Conservation (phyloP, 345 rosid genomes). For the Eutrema japonicum region DNA sequence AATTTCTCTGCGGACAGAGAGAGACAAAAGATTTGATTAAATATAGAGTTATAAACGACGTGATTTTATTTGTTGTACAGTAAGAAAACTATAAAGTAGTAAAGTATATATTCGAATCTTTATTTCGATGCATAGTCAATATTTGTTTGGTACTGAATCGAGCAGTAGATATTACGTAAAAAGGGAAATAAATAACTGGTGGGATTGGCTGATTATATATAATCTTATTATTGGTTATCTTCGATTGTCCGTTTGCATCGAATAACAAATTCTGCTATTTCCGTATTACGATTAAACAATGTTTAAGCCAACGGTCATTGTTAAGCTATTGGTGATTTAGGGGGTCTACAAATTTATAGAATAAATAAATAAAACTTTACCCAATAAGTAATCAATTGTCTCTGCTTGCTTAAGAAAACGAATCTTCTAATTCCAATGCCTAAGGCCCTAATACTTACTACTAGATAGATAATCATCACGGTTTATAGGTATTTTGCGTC, state of each 20-base stretch:
- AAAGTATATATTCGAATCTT: slow-evolving; percentile 19
- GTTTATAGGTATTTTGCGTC: too few species aligned
- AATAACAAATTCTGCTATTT: not conserved
- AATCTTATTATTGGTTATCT: slow-evolving; percentile 1
- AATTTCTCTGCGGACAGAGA: slow-evolving; percentile 37
- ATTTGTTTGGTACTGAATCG: slow-evolving; percentile 7
- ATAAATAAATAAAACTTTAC: too few species aligned
- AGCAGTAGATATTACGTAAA: not conserved
- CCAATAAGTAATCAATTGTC: too few species aligned
- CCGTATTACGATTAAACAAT: not conserved
- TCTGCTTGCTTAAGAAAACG: too few species aligned
- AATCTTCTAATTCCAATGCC: too few species aligned
- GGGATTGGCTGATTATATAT: not conserved
- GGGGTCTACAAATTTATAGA: too few species aligned
- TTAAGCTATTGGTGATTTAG: too few species aligned
- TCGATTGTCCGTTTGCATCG: slow-evolving; percentile 5
- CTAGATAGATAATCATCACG: too few species aligned
- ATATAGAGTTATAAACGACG: slow-evolving; percentile 9
- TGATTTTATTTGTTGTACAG: slow-evolving; percentile 8
- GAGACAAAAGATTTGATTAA: slow-evolving; percentile 33
- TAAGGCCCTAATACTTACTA: too few species aligned
- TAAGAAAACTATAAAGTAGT: not conserved
- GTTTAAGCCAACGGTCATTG: not conserved
- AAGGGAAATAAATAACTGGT: slow-evolving; percentile 14
- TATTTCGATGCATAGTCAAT: slow-evolving; percentile 12